phyloP scores from a whole-genome alignment of 257 asterid species.

The Hygrophila difformis region DNA sequence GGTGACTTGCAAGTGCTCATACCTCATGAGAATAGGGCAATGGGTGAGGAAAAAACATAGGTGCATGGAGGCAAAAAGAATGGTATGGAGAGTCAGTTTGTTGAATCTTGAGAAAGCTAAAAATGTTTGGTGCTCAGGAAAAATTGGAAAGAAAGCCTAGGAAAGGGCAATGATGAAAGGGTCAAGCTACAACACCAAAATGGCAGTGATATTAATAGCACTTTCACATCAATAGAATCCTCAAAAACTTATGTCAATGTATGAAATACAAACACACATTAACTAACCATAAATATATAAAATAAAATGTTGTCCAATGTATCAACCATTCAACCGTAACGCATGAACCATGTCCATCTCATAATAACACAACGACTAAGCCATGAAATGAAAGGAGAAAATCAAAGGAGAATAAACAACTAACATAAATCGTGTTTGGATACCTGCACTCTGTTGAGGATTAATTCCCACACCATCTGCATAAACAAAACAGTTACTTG shows the following conservation, averaged over 20 bases:
- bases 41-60: neutral
- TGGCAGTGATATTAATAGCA: neutral
- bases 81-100: neutral
- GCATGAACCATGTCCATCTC: neutral
- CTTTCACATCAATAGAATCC: neutral
- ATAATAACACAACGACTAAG: neutral
- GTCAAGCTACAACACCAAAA: neutral
- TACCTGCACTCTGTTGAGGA: conserved; percentile 99
- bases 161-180: neutral
- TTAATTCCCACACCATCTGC: conserved; percentile 97
- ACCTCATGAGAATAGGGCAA: neutral
- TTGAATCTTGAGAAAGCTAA: neutral
- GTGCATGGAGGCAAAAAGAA: neutral
- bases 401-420: too few species aligned
- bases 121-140: neutral
- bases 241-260: too few species aligned
- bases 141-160: neutral
- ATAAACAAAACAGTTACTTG: conserved; percentile 17
- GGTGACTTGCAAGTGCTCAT: neutral
- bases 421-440: neutral
- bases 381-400: neutral
- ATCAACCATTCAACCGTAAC: too few species aligned
- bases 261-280: too few species aligned
- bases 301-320: too few species aligned
- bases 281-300: too few species aligned